phyloP scores from a whole-genome alignment of 352 stramenopile genomes.

The Hyaloperonospora brassicae region DNA sequence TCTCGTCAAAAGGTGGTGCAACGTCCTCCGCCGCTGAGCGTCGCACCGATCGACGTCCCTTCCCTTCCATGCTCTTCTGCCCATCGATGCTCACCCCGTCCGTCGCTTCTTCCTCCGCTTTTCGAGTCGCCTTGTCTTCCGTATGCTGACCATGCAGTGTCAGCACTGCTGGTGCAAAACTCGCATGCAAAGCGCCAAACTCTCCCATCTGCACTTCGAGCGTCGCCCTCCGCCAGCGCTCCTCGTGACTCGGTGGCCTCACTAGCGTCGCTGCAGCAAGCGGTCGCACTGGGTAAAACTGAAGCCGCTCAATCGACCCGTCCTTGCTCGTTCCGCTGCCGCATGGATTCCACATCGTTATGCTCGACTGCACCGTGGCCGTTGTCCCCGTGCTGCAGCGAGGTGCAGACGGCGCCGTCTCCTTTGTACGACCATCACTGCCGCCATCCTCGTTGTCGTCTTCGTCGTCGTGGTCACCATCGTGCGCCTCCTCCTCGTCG shows the following conservation, averaged over 20 bases:
- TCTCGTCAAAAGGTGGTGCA: background rate
- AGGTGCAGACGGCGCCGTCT: background rate
- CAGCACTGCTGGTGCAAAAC: conserved; percentile 16
- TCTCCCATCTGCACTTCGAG: conserved; percentile 17
- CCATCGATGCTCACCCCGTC: conserved; percentile 26
- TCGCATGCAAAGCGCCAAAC: conserved; percentile 27
- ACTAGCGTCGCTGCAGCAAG: conserved; percentile 20
- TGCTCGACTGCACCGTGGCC: conserved; percentile 11
- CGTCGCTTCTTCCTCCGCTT: conserved; percentile 10
- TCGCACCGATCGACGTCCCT: conserved; percentile 20
- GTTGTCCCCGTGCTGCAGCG: conserved; percentile 16
- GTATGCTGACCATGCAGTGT: conserved; percentile 16
- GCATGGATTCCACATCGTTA: conserved; percentile 23
- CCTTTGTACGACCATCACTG: background rate
- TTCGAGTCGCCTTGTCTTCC: conserved; percentile 12
- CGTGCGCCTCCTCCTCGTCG: background rate
- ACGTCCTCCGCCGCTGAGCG: conserved; percentile 8
- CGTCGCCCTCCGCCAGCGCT: conserved; percentile 19
- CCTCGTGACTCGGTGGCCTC: conserved; percentile 20
- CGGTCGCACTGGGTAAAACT: conserved; percentile 31
- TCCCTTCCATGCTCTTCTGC: conserved; percentile 30
- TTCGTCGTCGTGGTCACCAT: conserved; percentile 6
- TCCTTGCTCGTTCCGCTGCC: conserved; percentile 3
- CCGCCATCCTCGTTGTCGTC: conserved; percentile 16
- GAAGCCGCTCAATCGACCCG: conserved; percentile 19